Evolutionary conservation across 2,329 filamentous ascomycete species (phyloP), one percentile per base, ranked within the genome.

Genomic region (Colletotrichum sp.): DNA sequence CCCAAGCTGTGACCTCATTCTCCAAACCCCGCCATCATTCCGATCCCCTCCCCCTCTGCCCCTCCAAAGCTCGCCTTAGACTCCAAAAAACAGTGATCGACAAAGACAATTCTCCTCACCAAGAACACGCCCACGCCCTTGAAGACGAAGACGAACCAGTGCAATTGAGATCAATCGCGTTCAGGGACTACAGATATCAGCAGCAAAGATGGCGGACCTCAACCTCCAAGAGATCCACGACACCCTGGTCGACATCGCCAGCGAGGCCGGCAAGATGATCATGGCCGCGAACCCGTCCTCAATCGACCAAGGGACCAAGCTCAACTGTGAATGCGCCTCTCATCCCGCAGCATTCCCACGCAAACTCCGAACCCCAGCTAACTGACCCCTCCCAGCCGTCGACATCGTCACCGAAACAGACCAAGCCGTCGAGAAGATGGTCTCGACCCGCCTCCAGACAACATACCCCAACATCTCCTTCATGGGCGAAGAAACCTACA

Each of bases 401-500:
- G 92, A 94, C 81, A 90, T 94, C 67, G 92, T 94, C 57, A 94
- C 92, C 28, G 92, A 94, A 82, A 90, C 91, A 24, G 92, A 94
- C 85, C 88, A 92, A 81, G 91, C 90, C 15, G 91, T 94, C 69
- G 92, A 94, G 83, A 86, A 87, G 69, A 91, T 92, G 86, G 90
- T 94, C 71, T 90, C 88, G 9, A 82, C 85, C 18, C 87, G 87
- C 55, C 88, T 94, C 16, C 85, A 84, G 5, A 78, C 84, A 18
- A 83, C 86, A 21, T 93, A 92, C 82, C 92, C 92, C 1, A 78
- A 82, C 77, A 90, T 90, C 81, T 83, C 88, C 78, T 95, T 95
- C 84, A 92, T 95, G 83, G 94, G 94, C 82, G 94, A 95, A 82
- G 94, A 96, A 85, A 95, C 94, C 32, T 94, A 95, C 86, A 88